Base-by-base conservation (phyloP, 257 asterid species). In the Jacaranda copaia region DNA sequence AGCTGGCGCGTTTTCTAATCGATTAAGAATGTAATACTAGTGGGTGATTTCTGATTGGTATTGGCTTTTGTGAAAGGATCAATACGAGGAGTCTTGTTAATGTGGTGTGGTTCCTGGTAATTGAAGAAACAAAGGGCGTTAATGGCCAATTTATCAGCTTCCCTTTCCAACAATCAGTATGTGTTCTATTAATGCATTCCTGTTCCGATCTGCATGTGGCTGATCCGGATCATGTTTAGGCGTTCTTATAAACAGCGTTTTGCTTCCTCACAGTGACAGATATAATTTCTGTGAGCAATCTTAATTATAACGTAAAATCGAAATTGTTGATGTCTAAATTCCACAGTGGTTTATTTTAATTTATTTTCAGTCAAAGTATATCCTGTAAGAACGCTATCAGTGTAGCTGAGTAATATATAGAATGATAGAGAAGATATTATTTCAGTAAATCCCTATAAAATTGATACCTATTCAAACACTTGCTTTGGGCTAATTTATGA, bases 31-130 rank as follows among this genome's bases (percentile, higher is more conserved):
- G 51, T 43, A 12, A 40, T 46, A 7, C 11, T 45, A 36, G n/a
- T 43, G 62, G 45, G 57, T 74, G 77, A 40, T 36, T 48, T 40
- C 5, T 32, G 40, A 39, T 16, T 61, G 45, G 42, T 25, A 60
- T 13, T 64, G 57, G 43, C 25, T 55, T 42, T 42, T 42, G 46
- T 42, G 36, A 6, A 43, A 12, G 4, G 62, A 62, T 63, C n/a
- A n/a, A 62, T 48, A 38, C 0, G 9, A 60, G 20, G 40, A 42
- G 7, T 6, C 45, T 0, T 48, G 70, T 59, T 15, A 57, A 2
- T 42, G 46, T 42, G 8, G 8, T 42, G 46, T 42, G 46, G 46
- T 4, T 42, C 5, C 46, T 42, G 46, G 46, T 25, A 25, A 42
- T 42, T 42, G 46, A 42, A 42, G 0, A 4, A 42, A 42, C 1